Percentiles rank a stretch among this genome's conserved stretches.
phyloP scores from a whole-genome alignment of 169 alveolate species.

The Pseudocohnilembus persalinus region DNA sequence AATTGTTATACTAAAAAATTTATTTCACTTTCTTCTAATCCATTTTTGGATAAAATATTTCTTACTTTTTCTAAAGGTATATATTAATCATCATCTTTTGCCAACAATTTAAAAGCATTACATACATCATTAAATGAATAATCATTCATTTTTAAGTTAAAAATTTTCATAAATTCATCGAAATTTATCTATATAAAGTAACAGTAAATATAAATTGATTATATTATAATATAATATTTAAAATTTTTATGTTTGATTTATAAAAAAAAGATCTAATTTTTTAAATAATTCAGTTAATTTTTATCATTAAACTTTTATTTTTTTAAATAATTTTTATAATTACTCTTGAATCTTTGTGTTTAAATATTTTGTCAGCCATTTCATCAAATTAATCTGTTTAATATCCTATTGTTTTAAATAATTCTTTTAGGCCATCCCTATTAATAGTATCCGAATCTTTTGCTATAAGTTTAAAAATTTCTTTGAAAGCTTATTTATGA shows the following conservation, averaged over 20 bases:
- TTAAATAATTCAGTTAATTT: no score
- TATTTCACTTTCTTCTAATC: conserved; percentile 33
- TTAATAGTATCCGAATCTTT: conserved; percentile 31
- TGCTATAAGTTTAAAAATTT: conserved; percentile 43
- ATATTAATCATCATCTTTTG: conserved; percentile 52
- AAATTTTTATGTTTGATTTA: no score
- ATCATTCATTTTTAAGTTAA: conserved; percentile 47
- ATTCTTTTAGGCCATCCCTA: conserved; percentile 42
- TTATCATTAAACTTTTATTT: no score
- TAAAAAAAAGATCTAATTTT: no score
- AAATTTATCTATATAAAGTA: conserved; percentile 33
- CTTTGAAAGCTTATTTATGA: conserved; percentile 42
- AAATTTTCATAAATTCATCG: conserved; percentile 47
- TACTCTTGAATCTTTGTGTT: conserved; percentile 28
- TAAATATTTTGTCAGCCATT: conserved; percentile 45
- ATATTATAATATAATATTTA: no score
- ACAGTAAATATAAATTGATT: no score
- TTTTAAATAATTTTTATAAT: no score
- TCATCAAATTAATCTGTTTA: conserved; percentile 45
- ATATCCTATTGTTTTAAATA: conserved; percentile 43
- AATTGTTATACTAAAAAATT: conserved; percentile 43
- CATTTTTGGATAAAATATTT: conserved; percentile 37
- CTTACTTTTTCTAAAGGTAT: conserved; percentile 42
- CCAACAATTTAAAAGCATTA: conserved; percentile 48
- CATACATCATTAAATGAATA: conserved; percentile 43